These are phyloP conservation scores for Eustoma russellianum DNA, from an alignment of 257 asterid species.

Conservation along the genomic window DNA sequence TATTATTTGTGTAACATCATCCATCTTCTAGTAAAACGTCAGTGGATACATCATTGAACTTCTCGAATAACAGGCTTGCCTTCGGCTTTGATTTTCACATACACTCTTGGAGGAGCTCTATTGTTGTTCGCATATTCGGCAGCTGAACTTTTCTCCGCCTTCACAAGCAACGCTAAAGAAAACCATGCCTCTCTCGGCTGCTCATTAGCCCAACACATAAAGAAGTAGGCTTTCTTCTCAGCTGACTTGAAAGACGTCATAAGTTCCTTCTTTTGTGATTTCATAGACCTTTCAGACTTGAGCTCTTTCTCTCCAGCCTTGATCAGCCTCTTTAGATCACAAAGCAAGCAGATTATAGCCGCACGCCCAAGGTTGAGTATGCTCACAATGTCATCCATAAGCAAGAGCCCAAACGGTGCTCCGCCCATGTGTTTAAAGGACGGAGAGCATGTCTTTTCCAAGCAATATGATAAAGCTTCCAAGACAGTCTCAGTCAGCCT, in stretches of 20 bases:
- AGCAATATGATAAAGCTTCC: slow-evolving; percentile 58
- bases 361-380: slow-evolving; percentile 48
- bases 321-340: slow-evolving; percentile 54
- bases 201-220: slow-evolving; percentile 86
- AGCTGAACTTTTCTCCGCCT: slow-evolving; percentile 42
- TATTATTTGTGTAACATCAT: too few species aligned
- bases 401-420: slow-evolving; percentile 42
- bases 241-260: slow-evolving; percentile 52
- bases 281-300: slow-evolving; percentile 38
- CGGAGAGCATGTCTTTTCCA: slow-evolving; percentile 72
- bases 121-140: slow-evolving; percentile 31
- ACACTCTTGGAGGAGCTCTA: slow-evolving; percentile 10
- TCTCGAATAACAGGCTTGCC: slow-evolving; percentile 63
- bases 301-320: slow-evolving; percentile 41
- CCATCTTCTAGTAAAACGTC: too few species aligned
- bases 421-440: slow-evolving; percentile 66
- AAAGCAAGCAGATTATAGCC: slow-evolving; percentile 62
- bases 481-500: slow-evolving; percentile 47
- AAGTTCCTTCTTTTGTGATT: slow-evolving; percentile 29
- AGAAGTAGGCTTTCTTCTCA: slow-evolving; percentile 59
- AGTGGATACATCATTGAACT: slow-evolving; percentile 19
- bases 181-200: slow-evolving; percentile 60
- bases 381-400: slow-evolving; percentile 44
- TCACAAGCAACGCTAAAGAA: slow-evolving; percentile 44
- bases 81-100: slow-evolving; percentile 18